Conservation (phyloP, 1,284 basidiomycete genomes). For the Phenoliferia sp. region DNA sequence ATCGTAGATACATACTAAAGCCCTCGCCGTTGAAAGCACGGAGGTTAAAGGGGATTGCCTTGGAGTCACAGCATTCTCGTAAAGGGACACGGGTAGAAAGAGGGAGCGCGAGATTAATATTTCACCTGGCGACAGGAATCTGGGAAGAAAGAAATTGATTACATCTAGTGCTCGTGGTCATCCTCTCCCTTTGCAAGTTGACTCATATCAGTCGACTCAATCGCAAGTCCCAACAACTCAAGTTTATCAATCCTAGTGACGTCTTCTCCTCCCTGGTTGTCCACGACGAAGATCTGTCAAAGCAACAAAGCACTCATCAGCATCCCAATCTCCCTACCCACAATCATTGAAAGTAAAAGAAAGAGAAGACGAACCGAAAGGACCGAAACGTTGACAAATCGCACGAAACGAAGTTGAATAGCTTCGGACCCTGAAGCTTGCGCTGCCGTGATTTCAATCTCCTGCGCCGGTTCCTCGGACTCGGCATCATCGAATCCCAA, state of each 20-base stretch:
- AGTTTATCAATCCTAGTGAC: slow-evolving; percentile 33
- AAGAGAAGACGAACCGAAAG: slow-evolving; percentile 21
- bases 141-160: too few relatives aligned
- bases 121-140: too few relatives aligned
- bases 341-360: neutral
- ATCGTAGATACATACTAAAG: too few relatives aligned
- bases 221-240: slow-evolving; percentile 31
- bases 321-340: neutral
- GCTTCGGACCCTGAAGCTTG: slow-evolving; percentile 31
- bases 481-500: slow-evolving; percentile 34
- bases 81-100: too few relatives aligned
- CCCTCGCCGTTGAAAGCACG: too few relatives aligned
- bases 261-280: slow-evolving; percentile 35
- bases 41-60: neutral
- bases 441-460: slow-evolving; percentile 29
- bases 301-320: neutral
- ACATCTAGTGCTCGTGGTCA: slow-evolving; percentile 8
- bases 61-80: too few relatives aligned
- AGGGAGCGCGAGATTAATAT: too few relatives aligned
- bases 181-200: slow-evolving; percentile 24
- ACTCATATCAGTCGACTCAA: slow-evolving; percentile 29
- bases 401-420: slow-evolving; percentile 33
- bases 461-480: slow-evolving; percentile 28
- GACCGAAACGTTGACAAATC: slow-evolving; percentile 32
- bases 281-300: slow-evolving; percentile 29